These are phyloP conservation scores for Dryadomyces quercus-mongolicae DNA, from an alignment of 2,329 filamentous ascomycete species.

Conservation along the genomic window DNA sequence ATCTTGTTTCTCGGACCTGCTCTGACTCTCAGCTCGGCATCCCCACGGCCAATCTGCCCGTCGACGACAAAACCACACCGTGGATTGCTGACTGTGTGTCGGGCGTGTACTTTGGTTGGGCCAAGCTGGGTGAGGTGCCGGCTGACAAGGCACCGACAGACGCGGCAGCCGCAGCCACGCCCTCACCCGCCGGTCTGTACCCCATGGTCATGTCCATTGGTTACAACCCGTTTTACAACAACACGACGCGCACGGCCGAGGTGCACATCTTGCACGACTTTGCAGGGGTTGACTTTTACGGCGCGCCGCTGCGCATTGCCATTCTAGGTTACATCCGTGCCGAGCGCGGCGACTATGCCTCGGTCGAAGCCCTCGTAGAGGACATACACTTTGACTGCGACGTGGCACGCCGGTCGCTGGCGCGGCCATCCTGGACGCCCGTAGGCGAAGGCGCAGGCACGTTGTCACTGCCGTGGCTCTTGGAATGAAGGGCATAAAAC, in stretches of 20 bases:
- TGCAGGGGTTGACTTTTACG: conserved; percentile 66
- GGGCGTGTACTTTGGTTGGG: conserved; percentile 92
- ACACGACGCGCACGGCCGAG: conserved; percentile 74
- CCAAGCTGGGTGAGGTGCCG: conserved; percentile 18
- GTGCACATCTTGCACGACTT: conserved; percentile 80
- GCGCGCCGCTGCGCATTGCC: conserved; percentile 61
- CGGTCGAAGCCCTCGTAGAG: conserved; percentile 67
- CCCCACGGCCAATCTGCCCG: conserved; percentile 85
- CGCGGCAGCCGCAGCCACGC: conserved; percentile 6
- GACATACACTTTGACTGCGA: conserved; percentile 86
- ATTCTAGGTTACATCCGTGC: conserved; percentile 81
- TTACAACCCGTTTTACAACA: conserved; percentile 97
- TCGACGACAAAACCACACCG: conserved; percentile 46
- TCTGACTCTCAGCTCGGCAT: conserved; percentile 61
- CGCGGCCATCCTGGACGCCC: conserved; percentile 47
- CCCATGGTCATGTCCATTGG: conserved; percentile 92
- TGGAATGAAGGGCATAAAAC: neutral
- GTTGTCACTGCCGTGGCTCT: conserved; percentile 17
- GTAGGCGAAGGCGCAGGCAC: conserved; percentile 6
- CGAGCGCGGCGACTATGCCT: conserved; percentile 71
- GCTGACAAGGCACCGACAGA: conserved; percentile 25
- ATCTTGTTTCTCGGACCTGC: neutral
- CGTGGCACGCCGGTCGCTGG: conserved; percentile 64
- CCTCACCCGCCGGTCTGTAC: conserved; percentile 35
- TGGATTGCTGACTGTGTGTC: conserved; percentile 55